phyloP scores from a whole-genome alignment of 208 protist genomes.

The Kentomonas sorsogonicus region DNA sequence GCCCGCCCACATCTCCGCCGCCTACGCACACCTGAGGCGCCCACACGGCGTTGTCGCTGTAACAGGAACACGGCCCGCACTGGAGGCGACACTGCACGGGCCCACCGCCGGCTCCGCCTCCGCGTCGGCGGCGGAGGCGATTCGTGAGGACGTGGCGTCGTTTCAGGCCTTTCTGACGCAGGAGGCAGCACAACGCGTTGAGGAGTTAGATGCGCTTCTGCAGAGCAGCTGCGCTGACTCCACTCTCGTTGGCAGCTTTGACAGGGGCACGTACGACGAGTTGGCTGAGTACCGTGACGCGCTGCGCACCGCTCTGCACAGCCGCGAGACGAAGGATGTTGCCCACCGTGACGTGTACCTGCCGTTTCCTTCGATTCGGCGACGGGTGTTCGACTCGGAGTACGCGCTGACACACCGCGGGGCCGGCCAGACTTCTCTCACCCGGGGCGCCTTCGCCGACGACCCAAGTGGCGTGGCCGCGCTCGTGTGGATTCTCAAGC shows the following conservation, averaged over 20 bases:
- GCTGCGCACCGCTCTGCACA: conserved; percentile 23
- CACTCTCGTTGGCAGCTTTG: too few species aligned
- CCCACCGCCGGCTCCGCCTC: conserved; percentile 29
- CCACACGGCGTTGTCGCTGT: conserved; percentile 76
- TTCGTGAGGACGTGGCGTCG: background rate
- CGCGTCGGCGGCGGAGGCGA: conserved; percentile 27
- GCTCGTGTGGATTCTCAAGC: too few species aligned
- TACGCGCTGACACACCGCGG: conserved; percentile 45
- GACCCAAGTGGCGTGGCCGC: too few species aligned
- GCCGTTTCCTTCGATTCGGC: conserved; percentile 57
- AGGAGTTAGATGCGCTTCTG: too few species aligned
- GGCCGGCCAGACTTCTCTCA: too few species aligned
- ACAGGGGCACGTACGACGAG: too few species aligned
- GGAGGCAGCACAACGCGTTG: too few species aligned
- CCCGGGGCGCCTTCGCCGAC: too few species aligned
- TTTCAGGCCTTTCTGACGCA: background rate
- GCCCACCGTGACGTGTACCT: conserved; percentile 75
- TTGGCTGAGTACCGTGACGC: too few species aligned
- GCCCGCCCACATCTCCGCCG: conserved; percentile 73
- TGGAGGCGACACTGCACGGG: conserved; percentile 22
- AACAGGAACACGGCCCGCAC: conserved; percentile 22
- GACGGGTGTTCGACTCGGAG: conserved; percentile 67
- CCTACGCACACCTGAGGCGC: conserved; percentile 52
- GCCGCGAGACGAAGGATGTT: conserved; percentile 29
- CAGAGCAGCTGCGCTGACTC: too few species aligned